Conservation (phyloP, 208 protist genomes). For the Leishmania arabica region DNA sequence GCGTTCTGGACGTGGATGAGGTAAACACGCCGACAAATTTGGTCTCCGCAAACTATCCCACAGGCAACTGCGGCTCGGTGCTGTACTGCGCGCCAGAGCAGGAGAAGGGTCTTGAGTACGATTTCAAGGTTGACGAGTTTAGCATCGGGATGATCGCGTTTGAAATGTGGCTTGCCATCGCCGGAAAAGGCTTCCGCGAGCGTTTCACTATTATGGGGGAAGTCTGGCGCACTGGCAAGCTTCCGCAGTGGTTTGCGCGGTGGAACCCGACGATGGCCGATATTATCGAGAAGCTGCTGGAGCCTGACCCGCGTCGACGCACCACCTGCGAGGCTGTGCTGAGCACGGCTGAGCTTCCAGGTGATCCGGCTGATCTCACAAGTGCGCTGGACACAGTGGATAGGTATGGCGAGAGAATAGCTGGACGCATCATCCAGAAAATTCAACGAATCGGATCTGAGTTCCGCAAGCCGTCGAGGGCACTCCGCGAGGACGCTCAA, state of each 20-base stretch:
- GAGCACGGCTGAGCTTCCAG: conserved; percentile 67
- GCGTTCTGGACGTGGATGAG: conserved; percentile 46
- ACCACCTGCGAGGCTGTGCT: conserved; percentile 71
- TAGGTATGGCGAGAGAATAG: conserved; percentile 64
- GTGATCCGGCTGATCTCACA: conserved; percentile 71
- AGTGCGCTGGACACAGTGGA: conserved; percentile 74
- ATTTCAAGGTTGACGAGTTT: conserved; percentile 89
- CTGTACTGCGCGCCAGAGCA: conserved; percentile 87
- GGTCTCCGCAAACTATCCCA: conserved; percentile 29
- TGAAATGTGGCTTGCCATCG: conserved; percentile 87
- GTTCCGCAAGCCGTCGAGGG: conserved; percentile 42
- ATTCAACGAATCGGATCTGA: conserved; percentile 44
- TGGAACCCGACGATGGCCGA: conserved; percentile 61
- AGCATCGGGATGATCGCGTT: conserved; percentile 88
- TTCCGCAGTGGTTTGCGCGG: conserved; percentile 72
- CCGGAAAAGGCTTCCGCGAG: conserved; percentile 78
- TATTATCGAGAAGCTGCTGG: conserved; percentile 61
- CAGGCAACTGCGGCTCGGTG: conserved; percentile 73
- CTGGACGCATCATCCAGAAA: conserved; percentile 57
- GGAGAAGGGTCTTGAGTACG: conserved; percentile 72
- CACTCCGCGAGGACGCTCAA: conserved; percentile 35
- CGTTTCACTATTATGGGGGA: conserved; percentile 80
- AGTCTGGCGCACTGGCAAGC: conserved; percentile 56
- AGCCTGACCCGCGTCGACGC: conserved; percentile 50
- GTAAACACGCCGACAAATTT: conserved; percentile 6